Conservation (phyloP, 2,329 filamentous ascomycete species). For the Penicillium sp. region DNA sequence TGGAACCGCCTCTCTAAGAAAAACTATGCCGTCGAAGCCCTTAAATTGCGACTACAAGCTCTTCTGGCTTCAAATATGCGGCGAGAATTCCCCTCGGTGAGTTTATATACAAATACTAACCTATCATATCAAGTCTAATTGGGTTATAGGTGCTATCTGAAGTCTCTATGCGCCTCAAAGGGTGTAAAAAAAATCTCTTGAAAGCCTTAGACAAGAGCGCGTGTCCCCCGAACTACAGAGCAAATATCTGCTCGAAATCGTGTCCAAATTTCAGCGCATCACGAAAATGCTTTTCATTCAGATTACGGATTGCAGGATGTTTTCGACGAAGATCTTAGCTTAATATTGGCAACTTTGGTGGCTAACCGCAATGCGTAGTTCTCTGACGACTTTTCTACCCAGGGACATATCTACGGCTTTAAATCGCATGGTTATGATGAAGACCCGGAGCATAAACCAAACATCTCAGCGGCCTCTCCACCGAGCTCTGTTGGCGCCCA, state of each 20-base stretch:
- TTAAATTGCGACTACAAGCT: constrained; percentile 32
- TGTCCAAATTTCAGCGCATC: constrained; percentile 40
- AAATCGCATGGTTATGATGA: constrained; percentile 20
- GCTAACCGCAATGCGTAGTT: constrained; percentile 4
- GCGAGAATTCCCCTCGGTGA: constrained; percentile 48
- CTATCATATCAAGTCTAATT: neutral
- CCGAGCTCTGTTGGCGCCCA: too few species aligned
- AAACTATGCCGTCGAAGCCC: too few species aligned
- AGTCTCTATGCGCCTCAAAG: constrained; percentile 33
- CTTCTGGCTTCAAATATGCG: constrained; percentile 45
- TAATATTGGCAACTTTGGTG: constrained; percentile 13
- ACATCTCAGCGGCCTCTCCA: too few species aligned
- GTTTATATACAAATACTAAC: neutral
- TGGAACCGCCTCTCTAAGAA: too few species aligned
- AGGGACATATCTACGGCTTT: constrained; percentile 23
- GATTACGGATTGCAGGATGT: constrained; percentile 32
- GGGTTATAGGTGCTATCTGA: constrained; percentile 31
- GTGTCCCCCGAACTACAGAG: constrained; percentile 33
- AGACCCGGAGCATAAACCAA: too few species aligned
- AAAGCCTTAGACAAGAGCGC: constrained; percentile 36
- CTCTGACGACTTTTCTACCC: neutral
- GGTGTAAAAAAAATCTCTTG: constrained; percentile 27
- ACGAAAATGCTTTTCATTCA: constrained; percentile 35
- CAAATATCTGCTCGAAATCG: constrained; percentile 39
- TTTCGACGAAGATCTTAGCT: constrained; percentile 19